Evolutionary conservation across 352 stramenopile genomes (phyloP), one percentile per base, ranked within the genome.

Genomic region (Thraustochytrium striatum): DNA sequence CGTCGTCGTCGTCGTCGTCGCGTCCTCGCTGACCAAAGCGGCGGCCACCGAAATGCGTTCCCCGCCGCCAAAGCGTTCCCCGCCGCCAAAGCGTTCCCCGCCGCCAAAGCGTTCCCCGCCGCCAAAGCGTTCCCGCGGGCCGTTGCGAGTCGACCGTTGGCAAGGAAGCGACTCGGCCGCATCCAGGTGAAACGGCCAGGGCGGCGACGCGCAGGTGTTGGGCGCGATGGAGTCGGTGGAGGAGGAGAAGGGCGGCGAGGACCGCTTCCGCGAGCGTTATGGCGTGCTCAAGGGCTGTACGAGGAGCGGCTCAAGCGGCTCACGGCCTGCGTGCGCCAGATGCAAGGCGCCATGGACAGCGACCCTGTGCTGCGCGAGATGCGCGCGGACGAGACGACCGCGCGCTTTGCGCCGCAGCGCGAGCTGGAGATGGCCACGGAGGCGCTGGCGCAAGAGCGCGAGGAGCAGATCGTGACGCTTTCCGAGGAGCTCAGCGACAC

Each of bases 271-370:
- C 19, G 39, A 73, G 47, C 39, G 65, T 9, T 75, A 75, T 30
- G 41, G 41, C 0, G 36, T 43, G 50, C 65, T 75, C 47, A 75
- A 75, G 65, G 11, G 35, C 65, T 75, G 3, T 75, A 75, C 25
- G 32, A 75, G 32, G 19, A 30, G 19, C 65, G 65, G 52, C 50
- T 75, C 11, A n/a, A 62, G 36, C 30, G 61, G 30, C 35, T 75
- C 21, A 35, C 19, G 16, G 30, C 13, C 9, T 58, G 44, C 39
- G 44, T 41, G 8, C 65, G 30, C 16, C 41, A 75, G 13, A 43
- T 75, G 30, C 44, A 75, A n/a, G 39, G 25, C 19, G 5, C 50
- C 8, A 25, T 75, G 35, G 32, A 75, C 19, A 61, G 21, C 35
- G 65, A 75, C 32, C 50, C 65, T 9, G 65, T 75, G 1, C 36